Evolutionary conservation across 139 green algal species (phyloP).

Genomic region (Closterium sp.): DNA sequence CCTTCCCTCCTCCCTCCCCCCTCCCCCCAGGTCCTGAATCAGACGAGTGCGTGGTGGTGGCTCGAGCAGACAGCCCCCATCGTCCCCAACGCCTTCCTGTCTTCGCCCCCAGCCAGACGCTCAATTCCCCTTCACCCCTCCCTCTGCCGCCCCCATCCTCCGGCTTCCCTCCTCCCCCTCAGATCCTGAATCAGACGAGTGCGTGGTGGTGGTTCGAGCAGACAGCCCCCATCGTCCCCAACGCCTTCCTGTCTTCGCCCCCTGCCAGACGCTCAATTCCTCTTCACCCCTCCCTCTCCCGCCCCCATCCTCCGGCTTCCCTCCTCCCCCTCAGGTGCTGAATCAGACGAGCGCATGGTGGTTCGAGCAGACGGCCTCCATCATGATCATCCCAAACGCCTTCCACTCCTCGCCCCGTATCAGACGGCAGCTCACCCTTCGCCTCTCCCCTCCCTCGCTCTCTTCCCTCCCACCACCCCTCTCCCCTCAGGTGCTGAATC

Average conservation of each 20-base stretch:
- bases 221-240: slow-evolving; percentile 76
- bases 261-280: neutral
- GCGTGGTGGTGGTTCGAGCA: slow-evolving; percentile 94
- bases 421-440: too few species aligned
- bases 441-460: neutral
- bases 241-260: slow-evolving; percentile 48
- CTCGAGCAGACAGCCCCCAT: neutral
- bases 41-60: too few species aligned
- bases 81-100: slow-evolving; percentile 78
- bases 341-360: neutral
- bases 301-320: neutral
- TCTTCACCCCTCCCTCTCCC: neutral
- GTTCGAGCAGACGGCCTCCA: neutral
- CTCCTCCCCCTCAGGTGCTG: neutral
- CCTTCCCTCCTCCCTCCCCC: too few species aligned
- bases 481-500: slow-evolving; percentile 87
- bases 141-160: neutral
- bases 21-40: too few species aligned
- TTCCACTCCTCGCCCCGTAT: too few species aligned
- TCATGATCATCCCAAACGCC: neutral
- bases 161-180: neutral
- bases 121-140: neutral
- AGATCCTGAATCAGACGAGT: slow-evolving; percentile 94
- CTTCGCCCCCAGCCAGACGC: too few species aligned
- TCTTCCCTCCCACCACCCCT: neutral